Evolutionary conservation across 2,329 filamentous ascomycete species (phyloP), one percentile per base, ranked within the genome.

Genomic region (Trichoderma asperellum): DNA sequence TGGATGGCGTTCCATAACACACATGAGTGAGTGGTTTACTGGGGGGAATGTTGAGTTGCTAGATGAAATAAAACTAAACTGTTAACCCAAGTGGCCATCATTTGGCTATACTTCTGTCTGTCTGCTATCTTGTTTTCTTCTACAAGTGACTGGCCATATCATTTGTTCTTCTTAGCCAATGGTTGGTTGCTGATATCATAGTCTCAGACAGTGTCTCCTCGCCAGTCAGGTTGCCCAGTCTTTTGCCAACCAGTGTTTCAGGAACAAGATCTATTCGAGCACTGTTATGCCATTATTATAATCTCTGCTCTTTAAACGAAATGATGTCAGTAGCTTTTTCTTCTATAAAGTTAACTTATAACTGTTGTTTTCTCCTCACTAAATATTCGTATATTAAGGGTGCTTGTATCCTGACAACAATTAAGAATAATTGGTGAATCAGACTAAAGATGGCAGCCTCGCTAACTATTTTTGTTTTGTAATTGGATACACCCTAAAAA

Each of bases 1-100:
- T 59, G 63, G 40, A 55, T 56, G 57, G 56, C 60, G 43, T 68
- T 67, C 24, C 29, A 52, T 67, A 52, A 37, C 63, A 66, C 40
- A 40, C 37, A 18, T 40, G 16, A 18, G 40, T 57, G 55, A 58
- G 40, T 59, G 64, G 32, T 16, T 59, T 21, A 14, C 27, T 27
- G 11, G 32, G 55, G 35, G n/a, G 29, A 4, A 24, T 14, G 16
- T 29, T 37, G 55, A 59, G 55, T 52, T 58, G 55, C 34, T 59
- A 58, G 63, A 67, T 40, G 40, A 59, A 67, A 67, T 67, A 49
- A 52, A 49, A 29, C 27, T 29, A 67, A 67, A 59, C 21, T 37
- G n/a, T 52, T 52, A 24, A 37, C 32, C 40, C 21, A 32, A 57
- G 43, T 27, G 40, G 37, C 14, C 27, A 65, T 43, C 8, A 2